These are phyloP conservation scores for Clitopilus hobsonii DNA, from an alignment of 768 basidiomycete genomes.

Conservation along the genomic window DNA sequence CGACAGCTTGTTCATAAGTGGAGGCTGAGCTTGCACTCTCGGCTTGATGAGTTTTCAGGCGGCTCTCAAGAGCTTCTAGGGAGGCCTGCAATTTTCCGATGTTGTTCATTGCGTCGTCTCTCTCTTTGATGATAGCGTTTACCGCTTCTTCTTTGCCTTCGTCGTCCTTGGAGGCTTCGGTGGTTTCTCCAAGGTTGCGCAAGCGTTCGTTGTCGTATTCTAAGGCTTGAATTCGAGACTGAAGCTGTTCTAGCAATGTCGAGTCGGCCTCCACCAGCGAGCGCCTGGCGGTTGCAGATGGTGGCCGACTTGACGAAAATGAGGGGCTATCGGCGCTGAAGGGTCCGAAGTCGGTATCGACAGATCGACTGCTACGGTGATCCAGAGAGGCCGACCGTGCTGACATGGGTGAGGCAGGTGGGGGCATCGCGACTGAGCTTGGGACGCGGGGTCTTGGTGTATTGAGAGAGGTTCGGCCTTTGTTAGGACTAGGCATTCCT, in stretches of 20 bases:
- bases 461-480: constrained; percentile 35
- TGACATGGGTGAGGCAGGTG: constrained; percentile 60
- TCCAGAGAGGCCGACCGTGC: constrained; percentile 34
- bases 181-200: constrained; percentile 24
- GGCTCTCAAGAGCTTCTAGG: constrained; percentile 34
- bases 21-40: constrained; percentile 46
- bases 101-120: constrained; percentile 33
- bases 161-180: constrained; percentile 23
- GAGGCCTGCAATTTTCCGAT: constrained; percentile 39
- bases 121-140: constrained; percentile 39
- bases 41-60: constrained; percentile 37
- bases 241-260: constrained; percentile 33
- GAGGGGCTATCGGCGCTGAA: background rate
- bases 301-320: constrained; percentile 25
- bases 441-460: constrained; percentile 67
- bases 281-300: constrained; percentile 32
- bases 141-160: too few relatives aligned
- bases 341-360: constrained; percentile 1
- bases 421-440: constrained; percentile 77
- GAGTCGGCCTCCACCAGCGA: constrained; percentile 30
- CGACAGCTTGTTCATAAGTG: constrained; percentile 26
- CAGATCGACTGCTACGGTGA: constrained; percentile 14
- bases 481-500: constrained; percentile 26
- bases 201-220: constrained; percentile 71
- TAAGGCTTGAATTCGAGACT: constrained; percentile 51